These are phyloP conservation scores for Batrachochytrium dendrobatidis DNA, from an alignment of 371 early-diverging fungal genomes.

Conservation along the genomic window DNA sequence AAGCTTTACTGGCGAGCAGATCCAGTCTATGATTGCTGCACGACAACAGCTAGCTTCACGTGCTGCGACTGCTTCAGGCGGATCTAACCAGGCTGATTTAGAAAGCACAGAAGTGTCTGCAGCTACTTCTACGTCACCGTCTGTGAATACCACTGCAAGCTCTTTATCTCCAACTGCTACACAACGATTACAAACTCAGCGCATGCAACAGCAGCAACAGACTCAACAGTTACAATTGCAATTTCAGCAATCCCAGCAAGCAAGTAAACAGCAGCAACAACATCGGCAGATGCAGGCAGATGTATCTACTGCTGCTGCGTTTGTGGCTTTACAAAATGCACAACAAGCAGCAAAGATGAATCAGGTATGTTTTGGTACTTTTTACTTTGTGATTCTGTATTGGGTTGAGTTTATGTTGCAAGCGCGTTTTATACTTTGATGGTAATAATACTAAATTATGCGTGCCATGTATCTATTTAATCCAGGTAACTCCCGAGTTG, in stretches of 20 bases:
- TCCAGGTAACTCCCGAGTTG: constrained; percentile 1
- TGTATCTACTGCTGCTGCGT: constrained; percentile 20
- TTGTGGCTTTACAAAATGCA: constrained; percentile 21
- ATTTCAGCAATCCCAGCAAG: background rate
- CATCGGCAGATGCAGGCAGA: constrained; percentile 14
- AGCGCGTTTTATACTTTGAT: too few species aligned
- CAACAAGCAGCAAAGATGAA: constrained; percentile 20
- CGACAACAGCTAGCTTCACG: background rate
- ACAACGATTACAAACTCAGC: constrained; percentile 12
- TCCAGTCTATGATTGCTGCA: background rate
- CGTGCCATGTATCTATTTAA: background rate
- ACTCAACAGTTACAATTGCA: constrained; percentile 17
- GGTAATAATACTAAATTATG: background rate
- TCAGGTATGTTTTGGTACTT: constrained; percentile 8
- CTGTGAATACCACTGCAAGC: background rate
- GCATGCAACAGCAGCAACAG: constrained; percentile 15
- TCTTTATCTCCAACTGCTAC: background rate
- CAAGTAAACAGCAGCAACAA: constrained; percentile 11
- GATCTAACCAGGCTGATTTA: background rate
- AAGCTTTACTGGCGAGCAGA: background rate
- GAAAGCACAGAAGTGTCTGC: background rate
- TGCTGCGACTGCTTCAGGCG: background rate
- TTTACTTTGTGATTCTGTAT: too few species aligned
- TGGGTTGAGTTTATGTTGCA: too few species aligned
- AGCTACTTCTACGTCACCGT: background rate